Conservation (phyloP, 331 rosid genomes). For the Telfairia occidentalis region DNA sequence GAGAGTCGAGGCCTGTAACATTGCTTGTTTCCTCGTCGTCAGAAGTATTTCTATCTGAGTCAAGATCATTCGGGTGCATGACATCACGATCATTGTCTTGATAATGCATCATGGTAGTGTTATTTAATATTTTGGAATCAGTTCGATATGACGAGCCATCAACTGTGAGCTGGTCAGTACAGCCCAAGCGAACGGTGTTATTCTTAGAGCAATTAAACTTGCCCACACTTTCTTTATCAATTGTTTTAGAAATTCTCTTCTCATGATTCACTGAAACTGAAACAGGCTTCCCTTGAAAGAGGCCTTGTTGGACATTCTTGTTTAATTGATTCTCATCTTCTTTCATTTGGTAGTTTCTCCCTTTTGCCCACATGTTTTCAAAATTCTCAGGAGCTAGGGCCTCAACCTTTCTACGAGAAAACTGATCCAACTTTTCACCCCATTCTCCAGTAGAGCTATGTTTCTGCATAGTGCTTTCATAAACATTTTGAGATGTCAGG, state of each 20-base stretch:
- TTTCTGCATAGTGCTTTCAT: slow-evolving; percentile 38
- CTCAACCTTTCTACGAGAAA: slow-evolving; percentile 75
- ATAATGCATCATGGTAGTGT: slow-evolving; percentile 26
- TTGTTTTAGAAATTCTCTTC: slow-evolving; percentile 33
- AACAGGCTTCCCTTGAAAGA: slow-evolving; percentile 30
- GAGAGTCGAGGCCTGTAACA: slow-evolving; percentile 86
- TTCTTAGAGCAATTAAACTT: slow-evolving; percentile 35
- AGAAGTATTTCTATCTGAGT: slow-evolving; percentile 58
- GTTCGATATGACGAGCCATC: slow-evolving; percentile 22
- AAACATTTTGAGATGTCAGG: slow-evolving; percentile 31
- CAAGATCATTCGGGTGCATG: slow-evolving; percentile 28
- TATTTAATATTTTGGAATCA: slow-evolving; percentile 25
- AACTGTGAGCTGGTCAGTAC: slow-evolving; percentile 19
- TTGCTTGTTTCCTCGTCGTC: slow-evolving; percentile 61
- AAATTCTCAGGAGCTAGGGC: slow-evolving; percentile 96
- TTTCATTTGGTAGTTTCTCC: slow-evolving; percentile 54
- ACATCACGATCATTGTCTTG: slow-evolving; percentile 35
- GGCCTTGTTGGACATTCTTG: slow-evolving; percentile 36
- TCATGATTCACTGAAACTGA: slow-evolving; percentile 23
- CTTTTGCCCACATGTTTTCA: slow-evolving; percentile 90
- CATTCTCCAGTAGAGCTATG: slow-evolving; percentile 70
- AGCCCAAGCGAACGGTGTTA: slow-evolving; percentile 30
- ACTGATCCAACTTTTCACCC: slow-evolving; percentile 77
- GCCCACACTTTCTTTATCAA: slow-evolving; percentile 24
- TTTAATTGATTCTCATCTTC: slow-evolving; percentile 38